Conservation (phyloP, 2,329 filamentous ascomycete species). For the Alternaria atra region DNA sequence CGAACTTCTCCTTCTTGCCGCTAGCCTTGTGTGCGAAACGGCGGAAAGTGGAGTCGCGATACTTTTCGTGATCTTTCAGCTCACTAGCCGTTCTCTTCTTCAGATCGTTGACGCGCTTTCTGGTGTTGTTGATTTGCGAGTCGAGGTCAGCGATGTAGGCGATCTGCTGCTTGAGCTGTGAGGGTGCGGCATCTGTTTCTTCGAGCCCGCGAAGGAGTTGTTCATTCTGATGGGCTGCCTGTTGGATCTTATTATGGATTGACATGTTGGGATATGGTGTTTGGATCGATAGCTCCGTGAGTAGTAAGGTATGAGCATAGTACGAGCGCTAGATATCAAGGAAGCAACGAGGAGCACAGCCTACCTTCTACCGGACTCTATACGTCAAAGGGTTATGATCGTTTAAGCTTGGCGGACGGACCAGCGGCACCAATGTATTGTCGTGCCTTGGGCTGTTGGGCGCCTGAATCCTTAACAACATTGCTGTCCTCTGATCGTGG, state of each 20-base stretch:
- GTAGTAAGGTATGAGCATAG: not conserved
- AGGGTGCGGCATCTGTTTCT: conserved; percentile 41
- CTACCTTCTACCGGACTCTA: not conserved
- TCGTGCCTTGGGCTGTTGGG: conserved; percentile 19
- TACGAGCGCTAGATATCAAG: not conserved
- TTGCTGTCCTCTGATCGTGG: not conserved
- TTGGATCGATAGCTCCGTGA: not conserved
- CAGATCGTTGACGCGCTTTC: conserved; percentile 26
- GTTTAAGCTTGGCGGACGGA: conserved; percentile 23
- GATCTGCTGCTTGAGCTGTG: conserved; percentile 43
- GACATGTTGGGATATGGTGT: conserved; percentile 23
- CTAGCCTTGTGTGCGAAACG: conserved; percentile 45
- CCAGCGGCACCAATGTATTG: conserved; percentile 5
- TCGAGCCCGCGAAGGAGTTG: conserved; percentile 37
- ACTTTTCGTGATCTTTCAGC: conserved; percentile 46
- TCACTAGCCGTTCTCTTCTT: conserved; percentile 32
- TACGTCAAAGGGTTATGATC: not conserved
- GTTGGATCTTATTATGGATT: conserved; percentile 36
- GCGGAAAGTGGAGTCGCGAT: conserved; percentile 43
- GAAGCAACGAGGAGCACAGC: conserved; percentile 4
- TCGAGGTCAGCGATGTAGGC: conserved; percentile 41
- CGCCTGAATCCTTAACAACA: conserved; percentile 17
- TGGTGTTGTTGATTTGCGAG: conserved; percentile 30
- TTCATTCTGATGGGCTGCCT: conserved; percentile 37
- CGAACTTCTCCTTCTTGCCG: conserved; percentile 39